Evolutionary conservation across 2,329 filamentous ascomycete genomes (phyloP).

Genomic region (Nannizzia gypsea): DNA sequence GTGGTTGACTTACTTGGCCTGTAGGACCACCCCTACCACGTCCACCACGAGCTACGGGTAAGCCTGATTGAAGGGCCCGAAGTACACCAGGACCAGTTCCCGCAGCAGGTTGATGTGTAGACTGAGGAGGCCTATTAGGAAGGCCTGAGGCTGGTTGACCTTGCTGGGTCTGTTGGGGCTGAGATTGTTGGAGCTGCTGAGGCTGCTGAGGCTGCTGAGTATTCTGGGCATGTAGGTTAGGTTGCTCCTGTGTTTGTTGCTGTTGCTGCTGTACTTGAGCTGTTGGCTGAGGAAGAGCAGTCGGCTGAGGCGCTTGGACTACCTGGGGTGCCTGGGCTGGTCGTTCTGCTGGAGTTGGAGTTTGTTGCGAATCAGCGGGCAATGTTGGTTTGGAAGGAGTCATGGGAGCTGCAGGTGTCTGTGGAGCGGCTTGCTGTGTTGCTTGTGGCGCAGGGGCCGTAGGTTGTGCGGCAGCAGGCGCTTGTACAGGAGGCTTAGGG

Average conservation of each 20-base stretch:
- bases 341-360: constrained; percentile 9
- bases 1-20: constrained; percentile 24
- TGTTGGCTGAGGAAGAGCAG: not conserved
- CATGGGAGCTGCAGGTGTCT: constrained; percentile 10
- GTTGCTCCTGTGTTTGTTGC: not conserved
- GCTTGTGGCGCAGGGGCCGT: constrained; percentile 10
- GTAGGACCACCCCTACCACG: constrained; percentile 22
- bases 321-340: constrained; percentile 8
- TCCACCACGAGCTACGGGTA: constrained; percentile 34
- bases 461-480: constrained; percentile 8
- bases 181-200: constrained; percentile 13
- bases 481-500: constrained; percentile 8
- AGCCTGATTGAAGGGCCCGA: constrained; percentile 33
- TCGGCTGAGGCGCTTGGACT: not conserved
- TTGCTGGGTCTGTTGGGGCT: constrained; percentile 16
- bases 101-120: constrained; percentile 15
- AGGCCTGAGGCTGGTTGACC: constrained; percentile 20
- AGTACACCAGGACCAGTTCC: constrained; percentile 33
- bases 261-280: constrained; percentile 12
- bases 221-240: not conserved
- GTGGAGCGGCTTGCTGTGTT: constrained; percentile 11
- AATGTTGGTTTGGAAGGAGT: constrained; percentile 2
- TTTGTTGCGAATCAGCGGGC: constrained; percentile 5
- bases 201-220: constrained; percentile 9
- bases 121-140: constrained; percentile 17